phyloP scores from a whole-genome alignment of 1,284 basidiomycete species.

The Puccinia triticina region DNA sequence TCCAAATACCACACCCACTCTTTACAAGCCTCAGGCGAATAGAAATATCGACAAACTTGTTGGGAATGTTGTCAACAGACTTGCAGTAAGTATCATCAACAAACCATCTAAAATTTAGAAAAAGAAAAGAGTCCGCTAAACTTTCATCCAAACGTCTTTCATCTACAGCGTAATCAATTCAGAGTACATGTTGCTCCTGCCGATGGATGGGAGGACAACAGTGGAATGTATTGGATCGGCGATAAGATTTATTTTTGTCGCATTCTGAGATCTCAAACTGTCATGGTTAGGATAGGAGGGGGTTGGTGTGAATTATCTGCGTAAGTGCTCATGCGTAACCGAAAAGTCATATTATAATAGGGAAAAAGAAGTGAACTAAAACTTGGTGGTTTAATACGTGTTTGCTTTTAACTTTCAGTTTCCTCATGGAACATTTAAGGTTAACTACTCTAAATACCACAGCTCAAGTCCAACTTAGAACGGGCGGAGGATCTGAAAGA shows the following conservation, averaged over 20 bases:
- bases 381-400: background rate
- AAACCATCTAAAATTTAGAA: background rate
- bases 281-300: constrained; percentile 60
- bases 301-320: constrained; percentile 60
- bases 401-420: constrained; percentile 18
- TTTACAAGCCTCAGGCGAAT: constrained; percentile 43
- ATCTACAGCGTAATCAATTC: constrained; percentile 21
- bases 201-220: constrained; percentile 50
- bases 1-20: background rate
- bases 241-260: constrained; percentile 50
- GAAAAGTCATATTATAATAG: background rate
- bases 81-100: constrained; percentile 29
- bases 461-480: background rate
- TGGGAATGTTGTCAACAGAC: constrained; percentile 44
- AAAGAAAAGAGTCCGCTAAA: background rate
- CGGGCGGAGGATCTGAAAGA: constrained; percentile 29
- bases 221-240: constrained; percentile 51
- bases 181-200: constrained; percentile 46
- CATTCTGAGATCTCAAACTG: constrained; percentile 57
- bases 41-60: constrained; percentile 50
- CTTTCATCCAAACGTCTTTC: background rate
- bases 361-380: background rate
- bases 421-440: constrained; percentile 45
- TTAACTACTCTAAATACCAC: constrained; percentile 12
- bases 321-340: constrained; percentile 35